Evolutionary conservation across 495 filamentous ascomycete genomes (phyloP).

Genomic region (Penicillium alfredii): DNA sequence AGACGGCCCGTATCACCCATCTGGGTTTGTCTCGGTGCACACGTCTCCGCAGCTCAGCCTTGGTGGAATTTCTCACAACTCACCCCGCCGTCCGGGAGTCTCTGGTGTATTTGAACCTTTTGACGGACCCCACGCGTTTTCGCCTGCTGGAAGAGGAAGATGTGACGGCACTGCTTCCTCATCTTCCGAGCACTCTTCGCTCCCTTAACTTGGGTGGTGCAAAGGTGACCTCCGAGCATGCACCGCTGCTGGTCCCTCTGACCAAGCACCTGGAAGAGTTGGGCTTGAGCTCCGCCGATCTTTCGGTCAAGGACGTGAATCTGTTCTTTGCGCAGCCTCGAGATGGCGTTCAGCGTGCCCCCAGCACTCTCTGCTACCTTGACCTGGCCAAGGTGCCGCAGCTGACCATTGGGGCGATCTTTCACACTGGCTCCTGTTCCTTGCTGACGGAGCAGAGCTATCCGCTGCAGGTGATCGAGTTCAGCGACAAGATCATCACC

Average conservation of each 20-base stretch:
- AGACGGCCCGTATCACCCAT: constrained; percentile 68
- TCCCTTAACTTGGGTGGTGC: constrained; percentile 75
- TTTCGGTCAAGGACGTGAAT: constrained; percentile 61
- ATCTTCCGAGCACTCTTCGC: constrained; percentile 61
- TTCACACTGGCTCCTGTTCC: constrained; percentile 48
- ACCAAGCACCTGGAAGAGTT: constrained; percentile 80
- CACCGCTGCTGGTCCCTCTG: constrained; percentile 58
- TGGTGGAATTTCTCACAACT: constrained; percentile 66
- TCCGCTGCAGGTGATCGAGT: constrained; percentile 75
- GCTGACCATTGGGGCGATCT: constrained; percentile 58
- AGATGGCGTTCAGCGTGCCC: too few species aligned
- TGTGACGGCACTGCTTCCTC: constrained; percentile 58
- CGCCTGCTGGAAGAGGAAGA: constrained; percentile 63
- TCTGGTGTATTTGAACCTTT: constrained; percentile 69
- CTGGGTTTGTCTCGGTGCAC: constrained; percentile 75
- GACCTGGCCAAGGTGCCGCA: constrained; percentile 59
- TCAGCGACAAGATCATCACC: constrained; percentile 64
- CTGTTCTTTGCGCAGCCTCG: too few species aligned
- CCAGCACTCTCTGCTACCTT: constrained; percentile 67
- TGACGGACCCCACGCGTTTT: constrained; percentile 67
- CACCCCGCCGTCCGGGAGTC: constrained; percentile 63
- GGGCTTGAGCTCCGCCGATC: constrained; percentile 59
- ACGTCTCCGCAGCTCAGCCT: constrained; percentile 55
- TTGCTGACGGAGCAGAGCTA: constrained; percentile 56
- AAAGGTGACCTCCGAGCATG: constrained; percentile 59